These are phyloP conservation scores for Auricularia heimuer DNA, from an alignment of 768 basidiomycete species.

Conservation along the genomic window DNA sequence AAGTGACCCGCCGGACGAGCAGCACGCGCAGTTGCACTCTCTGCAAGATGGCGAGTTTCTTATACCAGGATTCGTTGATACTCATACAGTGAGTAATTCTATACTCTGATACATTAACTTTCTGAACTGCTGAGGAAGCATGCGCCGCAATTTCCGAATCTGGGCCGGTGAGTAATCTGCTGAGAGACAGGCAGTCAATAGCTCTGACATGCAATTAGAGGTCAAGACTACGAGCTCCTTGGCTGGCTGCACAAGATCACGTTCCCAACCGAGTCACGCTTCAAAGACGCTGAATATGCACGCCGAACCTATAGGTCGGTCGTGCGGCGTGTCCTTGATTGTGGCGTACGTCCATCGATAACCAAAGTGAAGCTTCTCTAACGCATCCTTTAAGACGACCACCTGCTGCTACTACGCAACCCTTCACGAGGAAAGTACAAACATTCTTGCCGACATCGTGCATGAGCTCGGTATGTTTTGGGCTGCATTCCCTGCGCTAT, in stretches of 20 bases:
- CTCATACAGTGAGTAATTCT: conserved; percentile 61
- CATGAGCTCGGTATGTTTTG: conserved; percentile 42
- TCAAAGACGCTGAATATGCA: conserved; percentile 62
- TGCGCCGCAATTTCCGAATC: conserved; percentile 70
- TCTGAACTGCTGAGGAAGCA: conserved; percentile 35
- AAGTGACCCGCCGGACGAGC: conserved; percentile 37
- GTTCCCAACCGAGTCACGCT: conserved; percentile 80
- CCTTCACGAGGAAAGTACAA: conserved; percentile 71
- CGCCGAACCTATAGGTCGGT: conserved; percentile 55
- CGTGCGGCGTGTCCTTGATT: conserved; percentile 59
- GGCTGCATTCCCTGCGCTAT: neutral
- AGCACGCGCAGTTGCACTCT: conserved; percentile 25
- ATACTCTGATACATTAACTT: neutral
- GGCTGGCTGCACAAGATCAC: conserved; percentile 82
- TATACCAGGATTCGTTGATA: conserved; percentile 85
- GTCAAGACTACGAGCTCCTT: conserved; percentile 76
- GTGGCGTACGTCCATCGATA: conserved; percentile 47
- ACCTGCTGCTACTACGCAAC: conserved; percentile 89
- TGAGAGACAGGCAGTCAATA: neutral
- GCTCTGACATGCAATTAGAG: conserved; percentile 32
- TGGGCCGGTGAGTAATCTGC: conserved; percentile 40
- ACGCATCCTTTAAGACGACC: conserved; percentile 52
- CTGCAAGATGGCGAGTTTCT: conserved; percentile 47
- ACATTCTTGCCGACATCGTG: conserved; percentile 68
- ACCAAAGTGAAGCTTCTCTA: neutral